These are phyloP conservation scores for Candida sojae DNA, from an alignment of 1,139 yeast genomes.

Conservation along the genomic window DNA sequence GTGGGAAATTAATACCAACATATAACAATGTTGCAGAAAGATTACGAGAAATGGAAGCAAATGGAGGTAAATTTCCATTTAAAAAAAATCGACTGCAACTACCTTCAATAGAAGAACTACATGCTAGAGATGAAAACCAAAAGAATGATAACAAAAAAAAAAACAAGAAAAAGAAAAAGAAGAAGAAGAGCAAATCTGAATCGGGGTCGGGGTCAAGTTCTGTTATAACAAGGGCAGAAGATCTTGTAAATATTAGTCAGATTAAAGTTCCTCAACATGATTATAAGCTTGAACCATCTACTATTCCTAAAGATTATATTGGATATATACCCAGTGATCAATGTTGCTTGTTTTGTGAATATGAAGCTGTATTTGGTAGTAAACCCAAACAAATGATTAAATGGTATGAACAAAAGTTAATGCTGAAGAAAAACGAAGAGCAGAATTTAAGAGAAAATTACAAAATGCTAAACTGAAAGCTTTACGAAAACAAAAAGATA, in stretches of 20 bases:
- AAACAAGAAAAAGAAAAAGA: background rate
- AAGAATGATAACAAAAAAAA: conserved; percentile 20
- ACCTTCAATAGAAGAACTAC: conserved; percentile 20
- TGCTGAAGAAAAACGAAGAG: conserved; percentile 34
- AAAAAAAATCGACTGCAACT: conserved; percentile 11
- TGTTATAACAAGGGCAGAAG: conserved; percentile 3
- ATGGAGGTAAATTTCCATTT: conserved; percentile 10
- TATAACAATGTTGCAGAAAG: conserved; percentile 44
- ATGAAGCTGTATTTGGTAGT: conserved; percentile 41
- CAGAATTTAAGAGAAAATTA: conserved; percentile 35
- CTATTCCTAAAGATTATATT: conserved; percentile 11
- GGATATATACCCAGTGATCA: conserved; percentile 15
- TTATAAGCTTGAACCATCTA: conserved; percentile 2
- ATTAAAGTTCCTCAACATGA: background rate
- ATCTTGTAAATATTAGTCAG: background rate
- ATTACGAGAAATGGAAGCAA: conserved; percentile 26
- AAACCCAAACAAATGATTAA: conserved; percentile 24
- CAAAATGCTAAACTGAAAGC: conserved; percentile 41
- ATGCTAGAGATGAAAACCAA: conserved; percentile 20
- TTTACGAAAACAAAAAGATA: conserved; percentile 28
- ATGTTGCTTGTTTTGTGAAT: conserved; percentile 62
- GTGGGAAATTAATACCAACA: conserved; percentile 46
- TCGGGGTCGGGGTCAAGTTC: background rate
- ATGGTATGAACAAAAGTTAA: conserved; percentile 29
- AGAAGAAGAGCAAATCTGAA: background rate